Evolutionary conservation across 1,284 basidiomycete genomes (phyloP), one percentile per base, ranked within the genome.

Genomic region (Puccinia polysora): DNA sequence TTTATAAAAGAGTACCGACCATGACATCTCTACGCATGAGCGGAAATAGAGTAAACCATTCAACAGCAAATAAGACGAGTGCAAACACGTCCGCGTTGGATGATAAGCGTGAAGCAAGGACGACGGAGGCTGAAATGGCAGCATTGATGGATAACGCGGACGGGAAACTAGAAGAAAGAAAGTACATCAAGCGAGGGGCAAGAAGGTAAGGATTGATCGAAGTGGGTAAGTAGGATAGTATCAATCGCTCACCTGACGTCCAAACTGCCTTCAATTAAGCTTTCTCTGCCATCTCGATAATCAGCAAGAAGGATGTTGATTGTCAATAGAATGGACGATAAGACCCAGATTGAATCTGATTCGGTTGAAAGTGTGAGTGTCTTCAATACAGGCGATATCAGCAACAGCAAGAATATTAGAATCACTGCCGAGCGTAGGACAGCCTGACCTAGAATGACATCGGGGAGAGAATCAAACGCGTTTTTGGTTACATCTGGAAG

Each of bases 291-390:
- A 76, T 78, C 84, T 79, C 77, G 78, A 77, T 89, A 90, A 80
- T 90, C 88, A 2, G 86, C 86, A 12, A 90, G 79, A 43, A 88
- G 80, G 4, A 86, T 81, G 77, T 87, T 86, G 49, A 88, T 80
- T 49, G 83, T 80, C 76, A 89, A 86, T 38, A 91, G 82, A 75
- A 82, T 81, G 14, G 85, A 85, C 56, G 90, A 86, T 55, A 97
- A 81, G 6, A 94, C 94, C 92, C 93, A 97, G 76, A 97, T 96
- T 30, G 91, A 93, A 80, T 98, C 96, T 14, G 88, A 89, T 20
- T 95, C 97, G 0, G 94, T 97, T 7, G 94, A 90, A 49, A 91
- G 90, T 12, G 92, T 96, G 75, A 98, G 82, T 0, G 94, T 97
- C 75, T 89, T 86, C 71, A 98, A 82, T 4, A 97, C 89, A 0